Evolutionary conservation across 73 alveolate genomes (phyloP).

Genomic region (Tetrahymena elliotti): DNA sequence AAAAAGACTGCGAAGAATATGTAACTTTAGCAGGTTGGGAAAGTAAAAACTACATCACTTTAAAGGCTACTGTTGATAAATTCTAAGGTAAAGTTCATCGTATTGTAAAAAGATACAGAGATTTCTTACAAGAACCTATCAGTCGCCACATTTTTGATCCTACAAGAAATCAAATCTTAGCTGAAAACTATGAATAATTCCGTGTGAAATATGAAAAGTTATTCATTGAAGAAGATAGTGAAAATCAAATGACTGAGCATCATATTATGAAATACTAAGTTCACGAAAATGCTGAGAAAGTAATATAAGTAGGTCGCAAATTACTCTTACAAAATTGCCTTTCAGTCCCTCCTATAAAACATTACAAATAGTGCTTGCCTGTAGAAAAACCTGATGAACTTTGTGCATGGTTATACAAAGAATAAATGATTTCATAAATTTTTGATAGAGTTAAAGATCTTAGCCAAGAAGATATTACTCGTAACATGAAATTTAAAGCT

Average conservation of each 20-base stretch:
- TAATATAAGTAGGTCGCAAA: neutral
- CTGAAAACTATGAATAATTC: neutral
- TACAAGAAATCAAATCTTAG: neutral
- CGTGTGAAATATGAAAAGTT: neutral
- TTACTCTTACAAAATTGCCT: neutral
- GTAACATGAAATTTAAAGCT: neutral
- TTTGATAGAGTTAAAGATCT: neutral
- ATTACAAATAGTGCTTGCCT: neutral
- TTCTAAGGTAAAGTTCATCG: neutral
- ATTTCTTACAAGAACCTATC: neutral
- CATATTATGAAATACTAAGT: neutral
- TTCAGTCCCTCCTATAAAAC: neutral
- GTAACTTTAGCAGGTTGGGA: neutral
- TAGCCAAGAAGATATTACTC: neutral
- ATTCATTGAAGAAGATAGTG: neutral
- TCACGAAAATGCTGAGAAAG: neutral
- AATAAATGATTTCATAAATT: neutral
- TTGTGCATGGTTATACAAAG: neutral
- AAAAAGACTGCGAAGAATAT: neutral
- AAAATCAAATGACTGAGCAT: neutral
- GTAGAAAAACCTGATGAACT: neutral
- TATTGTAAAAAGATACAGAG: neutral
- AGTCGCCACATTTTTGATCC: neutral
- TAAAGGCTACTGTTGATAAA: neutral
- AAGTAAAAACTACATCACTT: neutral